phyloP scores from a whole-genome alignment of 768 basidiomycete genomes.

The Hebeloma cylindrosporum region DNA sequence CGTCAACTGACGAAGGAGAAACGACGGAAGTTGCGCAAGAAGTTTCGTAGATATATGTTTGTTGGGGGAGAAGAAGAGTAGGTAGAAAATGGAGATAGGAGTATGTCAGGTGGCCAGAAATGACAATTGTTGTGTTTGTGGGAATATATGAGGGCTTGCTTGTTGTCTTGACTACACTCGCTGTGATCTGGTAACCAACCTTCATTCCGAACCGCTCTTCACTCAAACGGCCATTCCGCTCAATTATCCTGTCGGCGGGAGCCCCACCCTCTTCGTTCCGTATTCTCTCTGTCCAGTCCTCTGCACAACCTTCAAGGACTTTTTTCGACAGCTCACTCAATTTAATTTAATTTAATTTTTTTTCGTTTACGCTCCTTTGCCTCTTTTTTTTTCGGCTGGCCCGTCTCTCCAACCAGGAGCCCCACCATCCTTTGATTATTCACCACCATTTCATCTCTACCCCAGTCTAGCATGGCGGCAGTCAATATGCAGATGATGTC shows the following conservation, averaged over 20 bases:
- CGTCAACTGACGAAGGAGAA: constrained; percentile 55
- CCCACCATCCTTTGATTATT: constrained; percentile 27
- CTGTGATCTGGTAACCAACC: constrained; percentile 37
- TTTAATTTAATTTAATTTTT: constrained; percentile 23
- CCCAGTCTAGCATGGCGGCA: constrained; percentile 53
- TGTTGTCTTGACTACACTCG: constrained; percentile 46
- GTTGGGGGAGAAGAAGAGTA: constrained; percentile 42
- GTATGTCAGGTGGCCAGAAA: constrained; percentile 17
- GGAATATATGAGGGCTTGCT: constrained; percentile 15
- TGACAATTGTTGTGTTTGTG: constrained; percentile 17
- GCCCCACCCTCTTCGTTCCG: constrained; percentile 28
- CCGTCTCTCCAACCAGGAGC: constrained; percentile 40
- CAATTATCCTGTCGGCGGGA: constrained; percentile 38
- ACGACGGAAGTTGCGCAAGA: constrained; percentile 54
- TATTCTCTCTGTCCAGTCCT: constrained; percentile 21
- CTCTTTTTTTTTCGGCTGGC: constrained; percentile 52
- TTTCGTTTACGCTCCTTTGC: constrained; percentile 28
- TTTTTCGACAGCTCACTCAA: constrained; percentile 18
- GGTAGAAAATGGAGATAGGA: constrained; percentile 13
- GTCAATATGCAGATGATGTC: constrained; percentile 76
- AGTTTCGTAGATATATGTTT: constrained; percentile 77
- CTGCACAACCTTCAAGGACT: too few relatives aligned
- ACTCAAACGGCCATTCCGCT: constrained; percentile 31
- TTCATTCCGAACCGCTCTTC: constrained; percentile 31
- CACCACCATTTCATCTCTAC: constrained; percentile 13